Conservation (phyloP, 2,329 filamentous ascomycete species). For the Xylariaceae sp. region DNA sequence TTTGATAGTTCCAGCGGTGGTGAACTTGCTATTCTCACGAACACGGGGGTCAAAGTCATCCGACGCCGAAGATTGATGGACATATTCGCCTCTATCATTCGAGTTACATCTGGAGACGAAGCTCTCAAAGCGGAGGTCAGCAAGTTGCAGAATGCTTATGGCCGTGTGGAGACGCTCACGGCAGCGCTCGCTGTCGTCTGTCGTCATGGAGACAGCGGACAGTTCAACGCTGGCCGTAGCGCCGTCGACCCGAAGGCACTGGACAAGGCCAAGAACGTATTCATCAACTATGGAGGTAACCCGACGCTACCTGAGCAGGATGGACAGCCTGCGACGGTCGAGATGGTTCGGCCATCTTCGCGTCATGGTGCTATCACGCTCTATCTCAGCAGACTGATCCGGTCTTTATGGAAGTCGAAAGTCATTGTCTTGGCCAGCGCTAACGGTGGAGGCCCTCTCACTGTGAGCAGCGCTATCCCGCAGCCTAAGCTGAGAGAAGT, state of each 20-base stretch:
- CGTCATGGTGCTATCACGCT: constrained; percentile 82
- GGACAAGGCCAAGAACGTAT: constrained; percentile 77
- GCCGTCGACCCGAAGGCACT: constrained; percentile 80
- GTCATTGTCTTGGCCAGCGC: constrained; percentile 55
- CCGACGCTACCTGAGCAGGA: constrained; percentile 73
- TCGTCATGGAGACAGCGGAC: constrained; percentile 75
- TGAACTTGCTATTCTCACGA: constrained; percentile 88
- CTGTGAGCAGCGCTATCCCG: constrained; percentile 62
- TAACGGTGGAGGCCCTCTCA: constrained; percentile 53
- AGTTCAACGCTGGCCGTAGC: constrained; percentile 64
- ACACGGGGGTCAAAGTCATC: constrained; percentile 81
- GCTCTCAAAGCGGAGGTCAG: constrained; percentile 76
- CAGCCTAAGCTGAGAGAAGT: constrained; percentile 65
- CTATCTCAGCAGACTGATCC: constrained; percentile 82
- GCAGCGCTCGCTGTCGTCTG: constrained; percentile 92
- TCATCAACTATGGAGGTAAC: constrained; percentile 88
- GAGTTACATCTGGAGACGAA: constrained; percentile 68
- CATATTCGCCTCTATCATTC: constrained; percentile 78
- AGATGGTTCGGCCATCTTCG: constrained; percentile 81
- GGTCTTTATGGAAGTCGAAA: constrained; percentile 77
- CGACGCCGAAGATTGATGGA: constrained; percentile 82
- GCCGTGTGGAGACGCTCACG: constrained; percentile 80
- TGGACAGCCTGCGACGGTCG: constrained; percentile 66
- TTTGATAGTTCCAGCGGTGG: constrained; percentile 70
- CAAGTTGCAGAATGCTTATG: constrained; percentile 80